Base-by-base conservation (phyloP, 2,329 filamentous ascomycete species). In the Aspergillus caelatus region DNA sequence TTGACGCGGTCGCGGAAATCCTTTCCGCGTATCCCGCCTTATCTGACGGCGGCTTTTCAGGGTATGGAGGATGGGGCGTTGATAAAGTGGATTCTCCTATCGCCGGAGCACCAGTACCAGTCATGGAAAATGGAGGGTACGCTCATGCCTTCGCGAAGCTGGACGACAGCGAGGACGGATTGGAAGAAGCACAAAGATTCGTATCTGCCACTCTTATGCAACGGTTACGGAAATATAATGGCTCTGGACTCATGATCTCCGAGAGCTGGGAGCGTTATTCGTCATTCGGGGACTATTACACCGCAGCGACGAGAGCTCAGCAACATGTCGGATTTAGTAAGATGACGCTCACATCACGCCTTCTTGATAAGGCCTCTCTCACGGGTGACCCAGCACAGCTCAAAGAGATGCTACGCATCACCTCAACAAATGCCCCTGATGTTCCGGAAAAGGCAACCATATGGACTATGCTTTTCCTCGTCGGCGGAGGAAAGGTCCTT, bases 401-500 rank as follows among this genome's bases (percentile, higher is more conserved):
- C 3, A 48, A 48, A 11, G 56, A 58, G n/a, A 58, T 50, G 56
- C 43, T 58, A 1, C 56, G 56, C 14, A 36, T 58, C 16, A 58
- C 56, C 2, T 32, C 56, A 9, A 58, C 56, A 3, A 58, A 58
- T 11, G 26, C 56, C 0, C 56, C 56, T 2, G 56, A 48, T 26
- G 23, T 48, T 11, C 26, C 56, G 2, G 5, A 48, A 9, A 45
- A 36, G 11, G 56, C 56, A 34, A 36, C 26, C 2, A 36, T 58
- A 16, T 58, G 56, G 56, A 58, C 56, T 2, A 45, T 46, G 28
- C 32, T 58, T 7, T 34, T 45, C 23, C 56, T 58, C 3, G 28
- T 58, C 4, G 43, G 56, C 1, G 28, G 43, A 12, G 56, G 56
- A 19, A 34, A 36, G 7, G 28, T 46, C 16, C 26, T 50, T 16